Percentiles rank a stretch among this genome's conserved stretches.
These are phyloP conservation scores for Senna siamea DNA, from an alignment of 306 rosid species.

Conservation along the genomic window DNA sequence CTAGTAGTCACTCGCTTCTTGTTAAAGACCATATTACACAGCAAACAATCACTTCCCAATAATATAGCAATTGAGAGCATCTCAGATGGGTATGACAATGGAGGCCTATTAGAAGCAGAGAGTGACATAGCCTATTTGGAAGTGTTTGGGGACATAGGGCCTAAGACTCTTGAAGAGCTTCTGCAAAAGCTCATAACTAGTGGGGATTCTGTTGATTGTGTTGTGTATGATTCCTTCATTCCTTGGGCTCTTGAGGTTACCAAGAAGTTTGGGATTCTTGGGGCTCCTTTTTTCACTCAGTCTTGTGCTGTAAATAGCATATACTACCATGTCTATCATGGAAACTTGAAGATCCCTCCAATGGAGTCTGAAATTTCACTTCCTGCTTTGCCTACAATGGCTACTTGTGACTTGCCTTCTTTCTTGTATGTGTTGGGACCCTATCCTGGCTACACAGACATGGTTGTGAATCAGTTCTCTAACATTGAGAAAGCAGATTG, in stretches of 20 bases:
- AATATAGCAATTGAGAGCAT: constrained; percentile 1
- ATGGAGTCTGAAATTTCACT: neutral
- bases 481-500: constrained; percentile 17
- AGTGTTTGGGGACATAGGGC: neutral
- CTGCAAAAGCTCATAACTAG: neutral
- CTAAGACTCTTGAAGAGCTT: neutral
- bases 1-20: neutral
- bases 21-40: neutral
- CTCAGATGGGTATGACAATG: neutral
- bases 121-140: neutral
- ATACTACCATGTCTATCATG: neutral
- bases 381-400: neutral
- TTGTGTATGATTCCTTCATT: constrained; percentile 8
- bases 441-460: neutral
- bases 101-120: neutral
- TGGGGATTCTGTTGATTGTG: neutral
- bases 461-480: constrained; percentile 14
- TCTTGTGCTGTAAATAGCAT: constrained; percentile 10
- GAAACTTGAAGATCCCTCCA: neutral
- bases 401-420: neutral
- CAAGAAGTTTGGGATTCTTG: neutral
- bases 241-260: constrained; percentile 16
- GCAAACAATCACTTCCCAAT: neutral
- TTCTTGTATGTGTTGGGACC: neutral
- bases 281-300: neutral